phyloP scores from a whole-genome alignment of 1,139 yeast species.

The Saccharomycopsis phalli region DNA sequence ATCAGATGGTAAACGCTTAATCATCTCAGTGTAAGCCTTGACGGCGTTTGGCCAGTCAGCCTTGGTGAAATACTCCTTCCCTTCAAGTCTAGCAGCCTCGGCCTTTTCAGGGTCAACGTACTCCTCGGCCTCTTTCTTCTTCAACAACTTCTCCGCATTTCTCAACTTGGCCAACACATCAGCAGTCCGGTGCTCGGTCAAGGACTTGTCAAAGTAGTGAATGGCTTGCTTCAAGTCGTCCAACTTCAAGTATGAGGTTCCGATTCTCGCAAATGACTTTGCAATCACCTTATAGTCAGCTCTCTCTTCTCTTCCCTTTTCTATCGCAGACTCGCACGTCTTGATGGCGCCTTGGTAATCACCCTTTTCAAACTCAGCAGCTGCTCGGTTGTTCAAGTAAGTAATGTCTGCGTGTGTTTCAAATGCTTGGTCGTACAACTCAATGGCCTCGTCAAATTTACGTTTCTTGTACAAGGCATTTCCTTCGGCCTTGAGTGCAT shows the following conservation, averaged over 20 bases:
- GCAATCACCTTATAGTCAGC: constrained; percentile 91
- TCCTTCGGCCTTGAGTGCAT: constrained; percentile 75
- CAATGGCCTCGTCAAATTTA: constrained; percentile 90
- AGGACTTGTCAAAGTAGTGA: constrained; percentile 75
- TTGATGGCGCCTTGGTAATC: constrained; percentile 77
- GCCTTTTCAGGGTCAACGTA: constrained; percentile 89
- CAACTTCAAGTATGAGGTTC: constrained; percentile 69
- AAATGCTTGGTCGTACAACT: constrained; percentile 80
- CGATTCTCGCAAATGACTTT: constrained; percentile 88
- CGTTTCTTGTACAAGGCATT: constrained; percentile 79
- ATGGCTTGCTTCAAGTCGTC: constrained; percentile 68
- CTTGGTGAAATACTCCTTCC: constrained; percentile 80
- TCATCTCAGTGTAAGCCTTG: constrained; percentile 88
- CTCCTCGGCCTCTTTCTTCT: constrained; percentile 64
- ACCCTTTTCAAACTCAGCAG: constrained; percentile 95
- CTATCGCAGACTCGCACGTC: constrained; percentile 78
- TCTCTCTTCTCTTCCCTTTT: constrained; percentile 79
- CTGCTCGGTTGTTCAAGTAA: constrained; percentile 91
- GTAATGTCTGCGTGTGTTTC: constrained; percentile 77
- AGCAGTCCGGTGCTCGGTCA: constrained; percentile 97
- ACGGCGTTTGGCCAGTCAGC: constrained; percentile 98
- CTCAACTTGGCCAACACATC: constrained; percentile 85
- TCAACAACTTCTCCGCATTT: constrained; percentile 76
- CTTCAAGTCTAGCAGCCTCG: constrained; percentile 88
- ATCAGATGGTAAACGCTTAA: constrained; percentile 92